These are phyloP conservation scores for Sparassis latifolia DNA, from an alignment of 1,284 basidiomycete species.

Conservation along the genomic window DNA sequence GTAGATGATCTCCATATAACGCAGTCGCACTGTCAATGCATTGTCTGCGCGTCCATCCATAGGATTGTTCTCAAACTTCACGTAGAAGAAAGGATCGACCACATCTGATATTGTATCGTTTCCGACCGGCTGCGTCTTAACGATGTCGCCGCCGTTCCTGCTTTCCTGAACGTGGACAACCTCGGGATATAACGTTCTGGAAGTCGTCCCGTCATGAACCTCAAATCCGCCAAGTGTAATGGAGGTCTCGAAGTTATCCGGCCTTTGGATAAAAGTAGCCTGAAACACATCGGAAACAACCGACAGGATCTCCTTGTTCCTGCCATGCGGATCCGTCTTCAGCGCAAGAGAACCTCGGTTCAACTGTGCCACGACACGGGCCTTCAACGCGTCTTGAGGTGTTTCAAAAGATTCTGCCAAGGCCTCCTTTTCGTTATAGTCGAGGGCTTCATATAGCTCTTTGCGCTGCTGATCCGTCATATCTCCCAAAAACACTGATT, in stretches of 20 bases:
- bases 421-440: slow-evolving; percentile 86
- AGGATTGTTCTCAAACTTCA: slow-evolving; percentile 93
- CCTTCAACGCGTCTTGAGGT: slow-evolving; percentile 79
- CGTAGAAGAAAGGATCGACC: slow-evolving; percentile 83
- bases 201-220: slow-evolving; percentile 89
- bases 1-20: slow-evolving; percentile 98
- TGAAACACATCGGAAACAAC: slow-evolving; percentile 87
- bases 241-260: slow-evolving; percentile 79
- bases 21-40: slow-evolving; percentile 85
- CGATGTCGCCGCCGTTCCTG: slow-evolving; percentile 16
- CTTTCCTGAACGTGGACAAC: slow-evolving; percentile 89
- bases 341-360: slow-evolving; percentile 86
- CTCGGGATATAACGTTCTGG: slow-evolving; percentile 80
- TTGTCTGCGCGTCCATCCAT: slow-evolving; percentile 92
- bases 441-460: slow-evolving; percentile 90
- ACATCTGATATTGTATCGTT: slow-evolving; percentile 26
- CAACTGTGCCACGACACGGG: slow-evolving; percentile 73
- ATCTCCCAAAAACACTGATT: slow-evolving; percentile 51
- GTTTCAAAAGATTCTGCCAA: slow-evolving; percentile 63
- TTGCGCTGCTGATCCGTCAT: slow-evolving; percentile 92
- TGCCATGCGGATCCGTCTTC: slow-evolving; percentile 62
- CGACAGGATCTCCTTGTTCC: slow-evolving; percentile 72
- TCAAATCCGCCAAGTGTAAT: slow-evolving; percentile 85
- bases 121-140: slow-evolving; percentile 21
- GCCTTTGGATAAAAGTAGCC: slow-evolving; percentile 81